Percentiles rank a stretch among this genome's conserved stretches.
These are phyloP conservation scores for Coemansia sp. DNA, from an alignment of 192 early-diverging fungal genomes.

Conservation along the genomic window DNA sequence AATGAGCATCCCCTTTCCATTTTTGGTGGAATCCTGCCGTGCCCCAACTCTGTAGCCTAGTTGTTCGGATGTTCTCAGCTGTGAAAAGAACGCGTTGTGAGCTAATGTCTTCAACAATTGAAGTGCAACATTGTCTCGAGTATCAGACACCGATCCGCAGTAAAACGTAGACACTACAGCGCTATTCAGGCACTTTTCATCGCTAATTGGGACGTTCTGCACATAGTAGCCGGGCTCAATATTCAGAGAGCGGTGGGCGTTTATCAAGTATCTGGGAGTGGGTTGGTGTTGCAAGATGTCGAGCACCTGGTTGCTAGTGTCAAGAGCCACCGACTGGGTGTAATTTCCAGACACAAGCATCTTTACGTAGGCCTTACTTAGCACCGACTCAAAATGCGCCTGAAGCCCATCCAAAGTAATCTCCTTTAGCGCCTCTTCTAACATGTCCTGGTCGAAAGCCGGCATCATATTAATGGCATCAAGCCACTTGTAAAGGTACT, in stretches of 20 bases:
- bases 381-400: constrained; percentile 64
- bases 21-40: background rate
- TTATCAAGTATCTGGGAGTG: constrained; percentile 28
- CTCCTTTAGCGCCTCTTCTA: constrained; percentile 63
- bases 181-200: constrained; percentile 76
- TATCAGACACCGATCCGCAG: constrained; percentile 64
- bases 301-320: constrained; percentile 55
- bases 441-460: constrained; percentile 62
- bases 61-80: constrained; percentile 86
- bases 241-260: background rate
- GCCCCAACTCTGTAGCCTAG: constrained; percentile 58
- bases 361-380: constrained; percentile 67
- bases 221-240: constrained; percentile 30
- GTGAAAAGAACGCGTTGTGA: constrained; percentile 80
- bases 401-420: constrained; percentile 67
- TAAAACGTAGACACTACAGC: constrained; percentile 75
- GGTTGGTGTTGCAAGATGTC: constrained; percentile 56
- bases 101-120: constrained; percentile 69
- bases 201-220: constrained; percentile 25
- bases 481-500: background rate
- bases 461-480: background rate
- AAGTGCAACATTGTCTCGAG: constrained; percentile 54
- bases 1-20: constrained; percentile 34
- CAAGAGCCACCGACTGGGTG: constrained; percentile 59
- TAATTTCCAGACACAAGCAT: constrained; percentile 83